These are phyloP conservation scores for Candida germanica DNA, from an alignment of 805 yeast species.

Conservation along the genomic window DNA sequence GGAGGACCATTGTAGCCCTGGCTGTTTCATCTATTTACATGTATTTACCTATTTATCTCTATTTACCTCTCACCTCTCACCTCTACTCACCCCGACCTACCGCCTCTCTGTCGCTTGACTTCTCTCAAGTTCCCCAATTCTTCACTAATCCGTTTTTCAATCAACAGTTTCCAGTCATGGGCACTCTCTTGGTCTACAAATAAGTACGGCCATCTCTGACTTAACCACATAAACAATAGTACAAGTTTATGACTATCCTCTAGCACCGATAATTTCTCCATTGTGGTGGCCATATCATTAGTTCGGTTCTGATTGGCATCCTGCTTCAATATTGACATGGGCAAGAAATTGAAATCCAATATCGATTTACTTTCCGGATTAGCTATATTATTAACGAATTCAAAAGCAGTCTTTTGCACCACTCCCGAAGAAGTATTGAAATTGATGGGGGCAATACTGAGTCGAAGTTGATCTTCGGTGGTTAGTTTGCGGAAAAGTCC, in stretches of 20 bases:
- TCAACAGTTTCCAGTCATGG: conserved; percentile 58
- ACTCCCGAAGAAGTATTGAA: conserved; percentile 28
- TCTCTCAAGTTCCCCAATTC: conserved; percentile 35
- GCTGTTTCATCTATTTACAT: neutral
- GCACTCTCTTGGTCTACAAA: conserved; percentile 80
- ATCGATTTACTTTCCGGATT: conserved; percentile 51
- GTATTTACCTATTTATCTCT: too few species aligned
- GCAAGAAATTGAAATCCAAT: conserved; percentile 46
- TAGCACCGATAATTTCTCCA: conserved; percentile 20
- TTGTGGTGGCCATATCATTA: neutral
- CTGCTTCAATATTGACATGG: conserved; percentile 20
- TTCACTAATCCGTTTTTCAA: conserved; percentile 60
- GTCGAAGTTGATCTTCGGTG: conserved; percentile 53
- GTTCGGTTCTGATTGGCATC: conserved; percentile 3
- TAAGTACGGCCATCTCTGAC: conserved; percentile 79
- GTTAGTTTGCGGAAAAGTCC: conserved; percentile 26
- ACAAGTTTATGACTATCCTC: conserved; percentile 70
- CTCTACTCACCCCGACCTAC: neutral
- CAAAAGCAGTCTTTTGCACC: conserved; percentile 42
- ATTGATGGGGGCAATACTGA: conserved; percentile 62
- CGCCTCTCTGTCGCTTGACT: conserved; percentile 1
- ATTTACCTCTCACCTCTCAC: neutral
- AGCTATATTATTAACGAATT: conserved; percentile 52
- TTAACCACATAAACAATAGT: conserved; percentile 76
- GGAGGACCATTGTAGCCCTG: neutral